These are phyloP conservation scores for Helotiales sp. DNA, from an alignment of 2,329 filamentous ascomycete genomes.

Conservation along the genomic window DNA sequence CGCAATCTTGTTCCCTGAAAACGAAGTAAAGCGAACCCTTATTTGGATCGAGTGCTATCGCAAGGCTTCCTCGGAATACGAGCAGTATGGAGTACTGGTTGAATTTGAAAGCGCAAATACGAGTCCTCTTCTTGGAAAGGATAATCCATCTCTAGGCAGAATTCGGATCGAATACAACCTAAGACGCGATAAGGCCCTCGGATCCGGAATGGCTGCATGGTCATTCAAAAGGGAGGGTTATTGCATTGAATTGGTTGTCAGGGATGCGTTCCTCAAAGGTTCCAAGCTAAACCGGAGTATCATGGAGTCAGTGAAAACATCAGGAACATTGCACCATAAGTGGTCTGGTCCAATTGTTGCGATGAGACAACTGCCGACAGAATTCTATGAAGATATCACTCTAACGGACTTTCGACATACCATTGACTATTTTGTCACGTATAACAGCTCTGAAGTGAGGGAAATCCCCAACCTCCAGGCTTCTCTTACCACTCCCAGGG, in stretches of 20 bases:
- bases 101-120: conserved; percentile 2
- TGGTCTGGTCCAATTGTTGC: conserved; percentile 3
- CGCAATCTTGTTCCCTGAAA: conserved; percentile 2
- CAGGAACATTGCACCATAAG: neutral
- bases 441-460: conserved; percentile 3
- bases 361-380: neutral
- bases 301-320: neutral
- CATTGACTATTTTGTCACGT: conserved; percentile 3
- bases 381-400: conserved; percentile 3
- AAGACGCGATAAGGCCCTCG: conserved; percentile 1
- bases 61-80: conserved; percentile 1
- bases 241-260: conserved; percentile 1
- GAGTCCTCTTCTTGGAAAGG: conserved; percentile 3
- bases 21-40: neutral
- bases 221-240: neutral
- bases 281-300: conserved; percentile 4
- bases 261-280: neutral
- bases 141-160: neutral
- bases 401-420: neutral
- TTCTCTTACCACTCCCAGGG: neutral
- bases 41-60: conserved; percentile 5
- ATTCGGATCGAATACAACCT: neutral
- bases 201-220: conserved; percentile 1
- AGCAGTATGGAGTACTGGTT: neutral
- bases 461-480: neutral